Evolutionary conservation across 306 rosid species (phyloP).

Genomic region (Quercus robur): DNA sequence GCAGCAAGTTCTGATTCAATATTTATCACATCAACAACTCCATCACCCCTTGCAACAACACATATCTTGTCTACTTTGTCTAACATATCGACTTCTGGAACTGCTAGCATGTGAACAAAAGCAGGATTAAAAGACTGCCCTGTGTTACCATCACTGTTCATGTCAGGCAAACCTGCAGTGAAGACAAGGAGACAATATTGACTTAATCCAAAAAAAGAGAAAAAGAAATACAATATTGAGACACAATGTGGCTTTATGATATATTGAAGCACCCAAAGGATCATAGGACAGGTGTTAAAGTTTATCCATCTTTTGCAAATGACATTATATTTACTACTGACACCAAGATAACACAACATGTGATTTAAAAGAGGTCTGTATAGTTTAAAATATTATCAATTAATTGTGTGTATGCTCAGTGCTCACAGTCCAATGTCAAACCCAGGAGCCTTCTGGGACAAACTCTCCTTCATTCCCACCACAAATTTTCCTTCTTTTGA

Average conservation of each 20-base stretch:
- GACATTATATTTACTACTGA: not conserved
- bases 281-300: not conserved
- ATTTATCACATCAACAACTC: constrained; percentile 60
- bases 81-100: constrained; percentile 80
- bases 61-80: constrained; percentile 66
- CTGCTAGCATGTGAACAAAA: constrained; percentile 74
- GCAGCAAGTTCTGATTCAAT: constrained; percentile 59
- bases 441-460: not conserved
- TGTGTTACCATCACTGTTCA: constrained; percentile 28
- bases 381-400: constrained; percentile 3
- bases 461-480: not conserved
- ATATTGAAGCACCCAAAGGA: constrained; percentile 17
- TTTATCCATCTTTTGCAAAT: not conserved
- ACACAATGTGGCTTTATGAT: not conserved
- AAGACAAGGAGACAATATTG: constrained; percentile 14
- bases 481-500: not conserved
- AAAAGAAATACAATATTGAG: not conserved
- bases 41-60: constrained; percentile 87
- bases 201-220: not conserved
- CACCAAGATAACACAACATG: not conserved
- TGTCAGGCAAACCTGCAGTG: constrained; percentile 52
- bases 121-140: constrained; percentile 88
- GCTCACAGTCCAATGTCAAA: not conserved
- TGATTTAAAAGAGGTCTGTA: not conserved
- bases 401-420: not conserved